These are phyloP conservation scores for Penicillium sp. DNA, from an alignment of 2,329 filamentous ascomycete species.

Conservation along the genomic window DNA sequence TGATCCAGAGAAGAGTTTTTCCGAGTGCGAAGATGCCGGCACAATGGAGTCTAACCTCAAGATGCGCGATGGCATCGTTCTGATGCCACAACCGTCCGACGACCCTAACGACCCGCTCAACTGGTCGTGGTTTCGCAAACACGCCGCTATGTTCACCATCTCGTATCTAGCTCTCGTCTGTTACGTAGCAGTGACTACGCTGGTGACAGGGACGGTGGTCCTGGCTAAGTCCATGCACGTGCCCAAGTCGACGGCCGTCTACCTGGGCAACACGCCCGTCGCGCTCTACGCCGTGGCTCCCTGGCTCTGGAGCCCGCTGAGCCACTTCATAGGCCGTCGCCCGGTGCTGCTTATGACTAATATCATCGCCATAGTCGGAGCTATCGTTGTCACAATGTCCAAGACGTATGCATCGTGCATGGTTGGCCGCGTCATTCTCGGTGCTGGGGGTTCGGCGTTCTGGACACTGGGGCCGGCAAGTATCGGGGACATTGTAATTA, in stretches of 20 bases:
- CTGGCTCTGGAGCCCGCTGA: slow-evolving; percentile 7
- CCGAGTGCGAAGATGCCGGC: slow-evolving; percentile 1
- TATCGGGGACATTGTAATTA: slow-evolving; percentile 6
- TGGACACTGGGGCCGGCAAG: slow-evolving; percentile 7
- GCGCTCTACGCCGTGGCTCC: slow-evolving; percentile 6
- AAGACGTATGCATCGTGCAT: slow-evolving; percentile 7
- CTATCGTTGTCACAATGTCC: slow-evolving; percentile 2
- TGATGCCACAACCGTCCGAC: slow-evolving; percentile 18
- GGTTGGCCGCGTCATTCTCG: slow-evolving; percentile 7
- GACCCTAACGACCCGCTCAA: slow-evolving; percentile 18
- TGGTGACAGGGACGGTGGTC: slow-evolving; percentile 4
- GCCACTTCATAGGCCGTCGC: slow-evolving; percentile 6
- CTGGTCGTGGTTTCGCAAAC: slow-evolving; percentile 10
- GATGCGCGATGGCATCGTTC: slow-evolving; percentile 11
- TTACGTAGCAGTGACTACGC: slow-evolving; percentile 5
- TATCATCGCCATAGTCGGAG: slow-evolving; percentile 4
- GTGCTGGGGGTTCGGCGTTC: slow-evolving; percentile 7
- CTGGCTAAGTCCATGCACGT: slow-evolving; percentile 4
- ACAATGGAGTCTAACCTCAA: slow-evolving; percentile 4
- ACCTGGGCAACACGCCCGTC: slow-evolving; percentile 7
- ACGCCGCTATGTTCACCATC: slow-evolving; percentile 6
- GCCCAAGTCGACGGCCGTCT: slow-evolving; percentile 6
- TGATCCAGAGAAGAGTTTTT: slow-evolving; percentile 3
- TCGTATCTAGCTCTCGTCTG: slow-evolving; percentile 6
- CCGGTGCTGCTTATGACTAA: slow-evolving; percentile 4